Conservation (phyloP, 2,329 filamentous ascomycete genomes). For the Mariannaea sp. region DNA sequence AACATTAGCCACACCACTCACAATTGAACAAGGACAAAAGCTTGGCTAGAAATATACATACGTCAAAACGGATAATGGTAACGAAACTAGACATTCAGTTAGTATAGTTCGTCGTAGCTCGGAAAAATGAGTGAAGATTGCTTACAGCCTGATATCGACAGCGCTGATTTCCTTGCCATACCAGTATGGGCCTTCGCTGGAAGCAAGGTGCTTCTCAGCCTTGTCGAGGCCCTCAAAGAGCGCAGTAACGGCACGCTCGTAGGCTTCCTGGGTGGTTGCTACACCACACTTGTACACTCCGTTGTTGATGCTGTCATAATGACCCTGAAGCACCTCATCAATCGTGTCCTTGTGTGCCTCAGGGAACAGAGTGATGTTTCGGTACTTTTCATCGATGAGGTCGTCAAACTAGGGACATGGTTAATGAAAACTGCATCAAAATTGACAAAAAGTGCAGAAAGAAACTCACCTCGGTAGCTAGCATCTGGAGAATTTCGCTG, state of each 20-base stretch:
- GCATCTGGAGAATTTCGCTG: not conserved
- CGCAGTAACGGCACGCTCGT: not conserved
- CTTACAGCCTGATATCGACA: not conserved
- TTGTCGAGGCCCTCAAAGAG: not conserved
- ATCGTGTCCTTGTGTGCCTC: not conserved
- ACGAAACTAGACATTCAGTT: not conserved
- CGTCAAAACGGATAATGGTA: not conserved
- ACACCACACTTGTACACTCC: not conserved
- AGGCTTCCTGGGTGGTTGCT: not conserved
- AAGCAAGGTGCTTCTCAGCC: not conserved
- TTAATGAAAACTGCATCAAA: too few species aligned
- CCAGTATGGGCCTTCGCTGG: not conserved
- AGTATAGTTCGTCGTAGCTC: not conserved
- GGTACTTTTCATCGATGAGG: too few species aligned
- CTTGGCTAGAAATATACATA: not conserved
- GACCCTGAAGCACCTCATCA: not conserved
- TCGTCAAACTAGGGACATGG: too few species aligned
- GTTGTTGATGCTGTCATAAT: not conserved
- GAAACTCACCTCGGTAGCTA: not conserved
- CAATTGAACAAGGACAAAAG: not conserved
- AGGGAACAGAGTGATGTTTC: not conserved
- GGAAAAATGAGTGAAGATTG: not conserved
- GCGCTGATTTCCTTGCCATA: not conserved
- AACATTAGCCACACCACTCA: not conserved
- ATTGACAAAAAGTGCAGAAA: too few species aligned